Percentiles rank a stretch among this genome's conserved stretches.
phyloP scores from a whole-genome alignment of 805 yeast species.

The Nakazawaea holstii region DNA sequence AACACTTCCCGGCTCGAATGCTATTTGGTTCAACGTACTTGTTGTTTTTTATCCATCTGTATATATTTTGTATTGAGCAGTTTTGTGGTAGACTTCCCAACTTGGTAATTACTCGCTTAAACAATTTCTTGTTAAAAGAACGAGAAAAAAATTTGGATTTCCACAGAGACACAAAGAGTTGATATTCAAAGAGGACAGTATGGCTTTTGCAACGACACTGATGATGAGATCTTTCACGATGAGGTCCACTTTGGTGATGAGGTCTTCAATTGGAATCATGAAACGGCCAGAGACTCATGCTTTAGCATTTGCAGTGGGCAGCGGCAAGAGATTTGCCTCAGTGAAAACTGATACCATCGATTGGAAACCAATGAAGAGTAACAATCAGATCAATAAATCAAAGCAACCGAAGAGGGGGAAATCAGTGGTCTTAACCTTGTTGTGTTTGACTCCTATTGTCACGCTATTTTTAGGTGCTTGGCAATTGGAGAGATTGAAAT shows the following conservation, averaged over 20 bases:
- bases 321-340: conserved; percentile 21
- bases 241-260: neutral
- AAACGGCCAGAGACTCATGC: no score
- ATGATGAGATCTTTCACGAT: neutral
- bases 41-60: no score
- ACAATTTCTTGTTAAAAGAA: no score
- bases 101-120: neutral
- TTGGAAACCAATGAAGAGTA: conserved; percentile 74
- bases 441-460: conserved; percentile 78
- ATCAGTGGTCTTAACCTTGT: conserved; percentile 26
- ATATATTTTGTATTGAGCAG: no score
- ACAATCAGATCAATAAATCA: conserved; percentile 29
- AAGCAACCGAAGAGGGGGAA: conserved; percentile 16
- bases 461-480: conserved; percentile 87
- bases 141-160: no score
- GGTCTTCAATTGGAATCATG: no score
- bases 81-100: neutral
- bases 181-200: no score
- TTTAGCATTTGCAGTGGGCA: neutral
- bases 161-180: no score
- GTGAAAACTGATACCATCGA: conserved; percentile 69
- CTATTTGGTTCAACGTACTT: neutral
- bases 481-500: conserved; percentile 80
- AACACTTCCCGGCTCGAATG: no score
- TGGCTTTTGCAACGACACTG: neutral